These are phyloP conservation scores for Bauhinia variegata DNA, from an alignment of 306 rosid genomes.

Conservation along the genomic window DNA sequence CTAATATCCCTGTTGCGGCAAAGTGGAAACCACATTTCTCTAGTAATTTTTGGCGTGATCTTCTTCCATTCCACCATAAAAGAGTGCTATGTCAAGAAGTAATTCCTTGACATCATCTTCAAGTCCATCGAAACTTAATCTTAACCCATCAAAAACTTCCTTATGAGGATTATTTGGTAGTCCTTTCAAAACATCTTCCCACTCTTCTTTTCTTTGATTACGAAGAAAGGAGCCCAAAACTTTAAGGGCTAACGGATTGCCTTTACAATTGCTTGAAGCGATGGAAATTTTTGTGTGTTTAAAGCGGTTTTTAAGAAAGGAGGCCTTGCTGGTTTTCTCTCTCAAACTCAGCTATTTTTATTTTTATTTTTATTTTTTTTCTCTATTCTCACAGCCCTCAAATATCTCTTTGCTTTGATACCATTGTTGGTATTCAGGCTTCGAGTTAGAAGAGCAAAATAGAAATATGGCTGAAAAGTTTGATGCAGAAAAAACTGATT, in stretches of 20 bases:
- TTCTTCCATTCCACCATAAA: not conserved
- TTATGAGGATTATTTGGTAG: not conserved
- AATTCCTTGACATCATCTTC: not conserved
- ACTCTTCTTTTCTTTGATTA: not conserved
- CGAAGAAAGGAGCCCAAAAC: constrained; percentile 15
- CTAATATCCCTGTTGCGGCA: not conserved
- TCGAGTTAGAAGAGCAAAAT: too few species aligned
- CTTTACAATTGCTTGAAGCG: not conserved
- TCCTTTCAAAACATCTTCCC: not conserved
- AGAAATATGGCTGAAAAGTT: too few species aligned
- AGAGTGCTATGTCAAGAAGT: not conserved
- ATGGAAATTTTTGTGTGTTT: too few species aligned
- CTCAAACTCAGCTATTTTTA: too few species aligned
- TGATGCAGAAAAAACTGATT: too few species aligned
- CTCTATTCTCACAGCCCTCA: too few species aligned
- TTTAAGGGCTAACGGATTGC: constrained; percentile 27
- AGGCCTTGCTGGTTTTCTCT: too few species aligned
- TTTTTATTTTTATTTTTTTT: too few species aligned
- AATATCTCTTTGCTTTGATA: too few species aligned
- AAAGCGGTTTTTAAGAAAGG: too few species aligned
- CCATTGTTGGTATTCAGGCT: too few species aligned
- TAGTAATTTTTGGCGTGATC: too few species aligned
- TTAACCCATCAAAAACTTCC: not conserved
- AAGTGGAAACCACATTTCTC: not conserved
- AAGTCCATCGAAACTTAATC: constrained; percentile 26